Evolutionary conservation across 345 rosid species (phyloP).

Genomic region (Citrus sinensis): DVS_A1.0 CM039162.1:4184001-4184500

Average conservation of each 20-base stretch:
- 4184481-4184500: neutral
- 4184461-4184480: neutral
- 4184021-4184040: too few relatives aligned
- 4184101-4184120: too few relatives aligned
- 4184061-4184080: too few relatives aligned
- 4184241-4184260: slow-evolving; percentile 51
- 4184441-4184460: neutral
- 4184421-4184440: neutral
- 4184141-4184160: neutral
- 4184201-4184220: slow-evolving; percentile 95
- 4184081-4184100: too few relatives aligned
- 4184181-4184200: slow-evolving; percentile 77
- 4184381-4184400: neutral
- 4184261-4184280: slow-evolving; percentile 12
- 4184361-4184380: neutral
- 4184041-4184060: too few relatives aligned
- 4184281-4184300: neutral
- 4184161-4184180: slow-evolving; percentile 7
- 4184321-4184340: neutral
- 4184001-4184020: too few relatives aligned
- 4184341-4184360: neutral
- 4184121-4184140: neutral
- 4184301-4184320: slow-evolving; percentile 8
- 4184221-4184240: slow-evolving; percentile 82
- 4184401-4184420: neutral